Percentiles rank a stretch among this genome's conserved stretches.
Evolutionary conservation across 371 early-diverging fungal genomes (phyloP).

Genomic region (Mortierella sp.): DNA sequence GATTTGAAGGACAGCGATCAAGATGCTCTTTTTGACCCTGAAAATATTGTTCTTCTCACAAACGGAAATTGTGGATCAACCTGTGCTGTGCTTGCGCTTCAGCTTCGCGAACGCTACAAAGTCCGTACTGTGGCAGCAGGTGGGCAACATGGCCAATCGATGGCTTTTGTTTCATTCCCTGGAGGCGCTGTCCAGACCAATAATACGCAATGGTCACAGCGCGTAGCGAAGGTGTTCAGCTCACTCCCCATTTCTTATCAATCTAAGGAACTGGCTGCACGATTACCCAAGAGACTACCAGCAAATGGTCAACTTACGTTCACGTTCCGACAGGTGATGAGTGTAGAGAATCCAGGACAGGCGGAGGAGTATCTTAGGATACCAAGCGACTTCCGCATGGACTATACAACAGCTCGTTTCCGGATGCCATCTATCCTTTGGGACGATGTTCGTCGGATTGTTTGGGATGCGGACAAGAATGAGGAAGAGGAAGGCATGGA

Average conservation of each 20-base stretch:
- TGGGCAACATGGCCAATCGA: slow-evolving; percentile 42
- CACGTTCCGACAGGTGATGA: slow-evolving; percentile 48
- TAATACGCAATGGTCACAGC: slow-evolving; percentile 33
- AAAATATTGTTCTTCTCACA: slow-evolving; percentile 34
- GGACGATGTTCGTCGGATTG: slow-evolving; percentile 44
- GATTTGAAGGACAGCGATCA: slow-evolving; percentile 11
- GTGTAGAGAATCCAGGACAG: slow-evolving; percentile 18
- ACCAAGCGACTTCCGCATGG: slow-evolving; percentile 42
- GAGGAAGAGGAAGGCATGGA: too few species aligned
- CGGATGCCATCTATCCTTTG: slow-evolving; percentile 47
- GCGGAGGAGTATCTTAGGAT: slow-evolving; percentile 41
- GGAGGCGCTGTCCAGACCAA: slow-evolving; percentile 51
- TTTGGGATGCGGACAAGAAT: slow-evolving; percentile 12
- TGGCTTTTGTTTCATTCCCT: slow-evolving; percentile 45
- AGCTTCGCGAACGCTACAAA: slow-evolving; percentile 41
- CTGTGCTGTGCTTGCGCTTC: slow-evolving; percentile 45
- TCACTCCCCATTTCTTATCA: slow-evolving; percentile 4
- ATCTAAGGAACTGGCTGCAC: not conserved
- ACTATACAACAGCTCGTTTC: slow-evolving; percentile 38
- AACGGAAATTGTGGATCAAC: slow-evolving; percentile 50
- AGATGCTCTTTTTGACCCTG: slow-evolving; percentile 21
- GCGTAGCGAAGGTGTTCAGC: slow-evolving; percentile 16
- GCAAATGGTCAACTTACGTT: slow-evolving; percentile 46
- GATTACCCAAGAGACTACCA: slow-evolving; percentile 27
- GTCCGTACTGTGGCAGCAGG: slow-evolving; percentile 38